Evolutionary conservation across 306 rosid genomes (phyloP), one percentile per base, ranked within the genome.

Genomic region (Corylus americana): DNA sequence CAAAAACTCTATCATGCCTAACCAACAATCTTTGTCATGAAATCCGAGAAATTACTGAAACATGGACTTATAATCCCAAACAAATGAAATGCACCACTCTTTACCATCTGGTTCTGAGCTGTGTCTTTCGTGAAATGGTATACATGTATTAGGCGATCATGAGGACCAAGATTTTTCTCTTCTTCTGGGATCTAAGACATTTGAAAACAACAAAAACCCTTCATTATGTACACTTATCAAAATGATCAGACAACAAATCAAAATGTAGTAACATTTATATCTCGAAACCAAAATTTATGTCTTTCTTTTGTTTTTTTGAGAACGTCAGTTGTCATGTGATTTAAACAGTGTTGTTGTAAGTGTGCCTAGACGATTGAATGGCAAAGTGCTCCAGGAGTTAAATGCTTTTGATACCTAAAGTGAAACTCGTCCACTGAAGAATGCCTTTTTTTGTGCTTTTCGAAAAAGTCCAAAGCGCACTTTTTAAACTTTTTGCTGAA

Each of bases 51-150:
- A 44, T 47, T 31, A 74, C 69, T 29, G 35, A 45, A 45, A 50
- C 57, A 29, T 2, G 53, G 71, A 79, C 12, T 48, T 31, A 42
- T 51, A 25, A 73, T 54, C 71, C 68, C 68, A 83, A 85, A 67
- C 55, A 18, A 82, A 71, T 69, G 31, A 66, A 22, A 70, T 31
- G 11, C 71, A 55, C 71, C 77, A 44, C 55, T 51, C 18, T 45
- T 71, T 82, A 93, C 98, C 97, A 86, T 90, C 75, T 85, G 97
- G 79, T 90, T 91, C 83, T 93, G 97, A 73, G 91, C 83, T 0
- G 92, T 88, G 77, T 93, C 97, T 78, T 93, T 91, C 10, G 90
- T 93, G 74, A 93, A 91, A 89, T 93, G 98, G 83, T 91, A 93
- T n/a, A 93, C 98, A 59, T 91, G 97, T 57, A 93, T 93, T 73